Evolutionary conservation across 2,329 filamentous ascomycete genomes (phyloP).

Genomic region (Fusarium protoensiforme): DNA sequence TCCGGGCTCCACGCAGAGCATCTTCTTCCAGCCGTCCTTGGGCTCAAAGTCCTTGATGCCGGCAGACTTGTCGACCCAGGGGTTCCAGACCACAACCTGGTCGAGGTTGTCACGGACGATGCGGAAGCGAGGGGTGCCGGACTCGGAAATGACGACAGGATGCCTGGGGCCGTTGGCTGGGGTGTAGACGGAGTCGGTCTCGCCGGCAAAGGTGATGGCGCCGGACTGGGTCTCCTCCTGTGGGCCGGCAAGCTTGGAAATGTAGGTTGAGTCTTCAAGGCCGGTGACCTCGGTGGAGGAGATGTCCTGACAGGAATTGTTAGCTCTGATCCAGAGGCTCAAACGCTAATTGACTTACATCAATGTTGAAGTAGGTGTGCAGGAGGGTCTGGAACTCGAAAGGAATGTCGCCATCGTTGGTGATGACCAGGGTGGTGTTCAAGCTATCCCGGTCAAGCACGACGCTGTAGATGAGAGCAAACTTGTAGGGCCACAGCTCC

Average conservation of each 20-base stretch:
- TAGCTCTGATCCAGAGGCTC: not conserved
- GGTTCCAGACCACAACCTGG: constrained; percentile 97
- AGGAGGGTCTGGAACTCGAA: constrained; percentile 94
- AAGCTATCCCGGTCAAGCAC: constrained; percentile 81
- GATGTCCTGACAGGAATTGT: constrained; percentile 74
- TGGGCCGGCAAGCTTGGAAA: constrained; percentile 82
- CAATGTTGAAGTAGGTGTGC: constrained; percentile 88
- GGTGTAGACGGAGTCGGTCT: constrained; percentile 91
- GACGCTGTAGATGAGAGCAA: constrained; percentile 93
- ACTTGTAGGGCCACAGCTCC: constrained; percentile 85
- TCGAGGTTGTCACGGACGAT: constrained; percentile 85
- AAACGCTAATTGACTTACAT: constrained; percentile 64
- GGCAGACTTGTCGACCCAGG: constrained; percentile 87
- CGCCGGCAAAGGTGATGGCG: constrained; percentile 75
- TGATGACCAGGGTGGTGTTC: constrained; percentile 84
- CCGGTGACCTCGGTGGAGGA: constrained; percentile 77
- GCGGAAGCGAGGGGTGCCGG: constrained; percentile 73
- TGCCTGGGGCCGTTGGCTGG: constrained; percentile 70
- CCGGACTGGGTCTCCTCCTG: constrained; percentile 74
- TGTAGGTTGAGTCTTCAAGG: constrained; percentile 79
- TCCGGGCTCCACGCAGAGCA: constrained; percentile 95
- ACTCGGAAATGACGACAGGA: constrained; percentile 70
- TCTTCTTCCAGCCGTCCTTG: constrained; percentile 89
- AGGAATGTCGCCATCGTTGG: constrained; percentile 83
- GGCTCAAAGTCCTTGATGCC: constrained; percentile 89